Evolutionary conservation across 306 rosid genomes (phyloP).

Genomic region (Pyrus pyrifolia): DNA sequence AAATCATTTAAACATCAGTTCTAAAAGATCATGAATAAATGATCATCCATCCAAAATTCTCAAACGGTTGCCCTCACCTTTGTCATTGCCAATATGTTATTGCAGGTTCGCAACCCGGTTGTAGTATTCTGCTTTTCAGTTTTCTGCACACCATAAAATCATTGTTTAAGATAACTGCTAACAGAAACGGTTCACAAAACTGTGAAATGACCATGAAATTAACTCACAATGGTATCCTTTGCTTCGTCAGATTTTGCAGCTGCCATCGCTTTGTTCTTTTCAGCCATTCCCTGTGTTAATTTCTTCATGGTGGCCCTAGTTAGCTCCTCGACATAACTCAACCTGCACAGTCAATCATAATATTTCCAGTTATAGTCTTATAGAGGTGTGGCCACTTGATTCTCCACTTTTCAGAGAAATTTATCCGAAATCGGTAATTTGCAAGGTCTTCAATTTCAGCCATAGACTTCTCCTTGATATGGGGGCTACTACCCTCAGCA

Average conservation of each 20-base stretch:
- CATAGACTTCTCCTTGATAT: neutral
- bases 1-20: neutral
- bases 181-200: conserved; percentile 7
- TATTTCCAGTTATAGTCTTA: neutral
- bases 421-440: neutral
- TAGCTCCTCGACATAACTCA: conserved; percentile 77
- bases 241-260: conserved; percentile 93
- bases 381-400: neutral
- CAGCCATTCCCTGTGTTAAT: conserved; percentile 95
- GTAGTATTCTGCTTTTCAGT: conserved; percentile 88
- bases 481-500: neutral
- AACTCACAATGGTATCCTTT: conserved; percentile 73
- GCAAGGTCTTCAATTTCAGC: neutral
- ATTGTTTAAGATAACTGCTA: neutral
- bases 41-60: neutral
- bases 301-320: conserved; percentile 91
- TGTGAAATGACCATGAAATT: conserved; percentile 8
- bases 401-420: neutral
- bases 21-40: conserved; percentile 3
- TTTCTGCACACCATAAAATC: conserved; percentile 46
- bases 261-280: conserved; percentile 86
- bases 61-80: conserved; percentile 40
- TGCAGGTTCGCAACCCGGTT: conserved; percentile 90
- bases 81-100: conserved; percentile 82
- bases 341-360: conserved; percentile 34